Base-by-base conservation (phyloP, 192 early-diverging fungal genomes). In the Mortierella alpina region DNA sequence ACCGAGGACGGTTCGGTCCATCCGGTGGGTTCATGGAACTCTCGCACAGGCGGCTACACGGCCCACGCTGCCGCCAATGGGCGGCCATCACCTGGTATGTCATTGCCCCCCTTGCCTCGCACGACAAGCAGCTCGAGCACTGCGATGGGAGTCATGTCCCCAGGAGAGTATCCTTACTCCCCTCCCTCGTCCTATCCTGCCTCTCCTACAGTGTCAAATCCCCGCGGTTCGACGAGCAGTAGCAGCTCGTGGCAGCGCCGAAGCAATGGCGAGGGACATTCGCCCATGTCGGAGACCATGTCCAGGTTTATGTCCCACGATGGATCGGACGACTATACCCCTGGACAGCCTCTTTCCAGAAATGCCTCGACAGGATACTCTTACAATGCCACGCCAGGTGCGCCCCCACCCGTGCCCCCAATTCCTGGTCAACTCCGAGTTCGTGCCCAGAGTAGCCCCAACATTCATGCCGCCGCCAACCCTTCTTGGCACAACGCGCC, bases 381-480 rank as follows among this genome's bases (percentile, higher is more conserved):
- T 1, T 83, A 85, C 39, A 65, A 63, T 61, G 55, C 73, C 56
- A 61, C 66, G 14, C 65, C 59, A 8, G 51, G 54, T 11, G 47
- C 72, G 6, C 49, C 82, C 47, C 72, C 85, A 45, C 63, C 72
- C 46, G 71, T 83, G 9, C 83, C 83, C 14, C 83, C 40, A 52
- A 77, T 70, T 48, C 82, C 68, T 75, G 82, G 73, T 39, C 82
- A 82, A 22, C 69, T 84, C 12, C 84, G 87, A 17, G 63, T 85
- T n/a, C 80, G 89, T 40, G 88, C 89, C 15, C 85, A 87, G 49
- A 88, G 87, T 62, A 90, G 75, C 54, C 87, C 89, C 23, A 90
- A 90, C 59, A 88, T 90, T 48, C 88, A 89, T 31, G 68, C 80
- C 0, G 82, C 76, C 22, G 74, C 71, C 50, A 78, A 79, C 65